Evolutionary conservation across 2,329 filamentous ascomycete species (phyloP), one percentile per base, ranked within the genome.

Genomic region (Sclerotinia borealis): DNA sequence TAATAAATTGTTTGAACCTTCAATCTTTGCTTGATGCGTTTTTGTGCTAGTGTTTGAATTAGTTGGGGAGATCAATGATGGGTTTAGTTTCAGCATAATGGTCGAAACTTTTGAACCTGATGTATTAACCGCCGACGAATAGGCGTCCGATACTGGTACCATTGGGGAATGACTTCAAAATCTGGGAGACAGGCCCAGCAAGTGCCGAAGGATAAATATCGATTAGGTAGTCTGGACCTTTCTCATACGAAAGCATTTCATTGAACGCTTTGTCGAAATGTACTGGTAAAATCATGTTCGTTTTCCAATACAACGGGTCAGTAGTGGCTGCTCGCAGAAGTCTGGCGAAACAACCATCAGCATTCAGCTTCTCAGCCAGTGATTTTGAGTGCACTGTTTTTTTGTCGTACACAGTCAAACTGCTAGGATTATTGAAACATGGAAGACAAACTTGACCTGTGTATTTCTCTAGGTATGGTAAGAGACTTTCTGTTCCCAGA

Each of bases 31-130:
- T 79, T 2, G 81, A 70, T 47, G 79, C 77, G 2, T 79, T 80
- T 65, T 85, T 82, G 64, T 80, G 76, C 82, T 82, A 85, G 68
- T 83, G 83, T 0, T 71, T 73, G 41, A 76, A 79, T n/a, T 85
- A 85, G 1, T 77, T 75, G 1, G 83, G 82, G 15, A 85, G 70
- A 34, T 69, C 76, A 0, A 75, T 68, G 5, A 84, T 47, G 7
- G 48, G 34, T 25, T 27, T 25, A n/a, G 63, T 77, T 70, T 64
- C 77, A 31, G 22, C n/a, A 76, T 17, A 22, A 9, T 31, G 22
- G 69, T 82, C 64, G 25, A 64, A 52, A 15, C 27, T 36, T 27
- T 22, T 37, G 19, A 66, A 19, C 25, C 52, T 52, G 25, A 65
- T 36, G 15, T 36, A 22, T 25, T 55, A 25, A 15, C 63, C 63